Evolutionary conservation across 2,329 filamentous ascomycete species (phyloP), one percentile per base, ranked within the genome.

Genomic region (Diplodia scrobiculata): DNA sequence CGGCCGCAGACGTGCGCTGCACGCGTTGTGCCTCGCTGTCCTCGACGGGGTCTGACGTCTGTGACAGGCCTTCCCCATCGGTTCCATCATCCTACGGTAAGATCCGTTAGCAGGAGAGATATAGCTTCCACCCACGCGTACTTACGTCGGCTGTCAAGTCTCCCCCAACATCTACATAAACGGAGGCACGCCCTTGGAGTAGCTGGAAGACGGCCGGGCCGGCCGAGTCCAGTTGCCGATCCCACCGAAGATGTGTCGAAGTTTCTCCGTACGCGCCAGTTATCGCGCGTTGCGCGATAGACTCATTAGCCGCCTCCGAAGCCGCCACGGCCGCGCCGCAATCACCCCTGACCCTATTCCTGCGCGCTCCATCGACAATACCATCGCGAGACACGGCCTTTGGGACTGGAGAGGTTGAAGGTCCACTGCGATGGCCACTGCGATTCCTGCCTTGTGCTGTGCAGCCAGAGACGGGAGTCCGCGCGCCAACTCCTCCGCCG

Each of bases 131-230:
- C 19, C 25, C n/a, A 45, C 38, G 51, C 55, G 36, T 51, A 67
- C 65, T 63, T 51, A 67, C 65, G 65, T 67, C 55, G 63, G 55
- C 65, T 6, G 41, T 51, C 34, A 51, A 45, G 54, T 66, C 48
- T 36, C 21, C 25, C 11, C 51, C 13, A 11, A 45, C 29, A 10
- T 53, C 45, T 66, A 63, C 27, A 66, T 27, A 53, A 29, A 66
- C 25, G 11, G 53, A 59, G 2, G 71, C 72, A 62, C 73, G 72
- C 29, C 73, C 63, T 27, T 76, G 59, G 34, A 72, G 67, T 50
- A 77, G 74, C 52, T 71, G 68, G 63, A 72, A 69, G 50, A 73
- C 68, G 65, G 72, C 70, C 36, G 73, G 63, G 9, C 52, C 32
- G 32, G 52, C 52, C 32, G 17, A 17, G 32, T 4, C 34, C 10